phyloP scores from a whole-genome alignment of 305 asterid species.

The Salvia sclarea region DNA sequence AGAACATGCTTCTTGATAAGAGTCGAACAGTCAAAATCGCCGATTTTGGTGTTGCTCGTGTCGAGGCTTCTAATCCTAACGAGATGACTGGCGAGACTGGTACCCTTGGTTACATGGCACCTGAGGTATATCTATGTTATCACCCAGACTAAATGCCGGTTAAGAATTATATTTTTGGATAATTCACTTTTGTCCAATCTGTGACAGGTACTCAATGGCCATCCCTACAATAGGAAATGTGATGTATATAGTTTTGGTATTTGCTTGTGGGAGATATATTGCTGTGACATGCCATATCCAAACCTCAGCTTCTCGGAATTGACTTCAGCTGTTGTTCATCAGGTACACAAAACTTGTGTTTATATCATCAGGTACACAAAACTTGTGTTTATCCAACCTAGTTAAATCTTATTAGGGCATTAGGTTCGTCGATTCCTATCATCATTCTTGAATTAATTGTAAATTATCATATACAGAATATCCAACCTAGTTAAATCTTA shows the following conservation, averaged over 20 bases:
- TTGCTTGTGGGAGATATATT: constrained; percentile 82
- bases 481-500: too few relatives aligned
- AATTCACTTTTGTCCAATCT: constrained; percentile 1
- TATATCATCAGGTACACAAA: too few relatives aligned
- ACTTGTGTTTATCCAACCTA: too few relatives aligned
- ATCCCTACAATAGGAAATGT: constrained; percentile 73
- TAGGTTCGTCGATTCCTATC: too few relatives aligned
- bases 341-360: constrained; percentile 44
- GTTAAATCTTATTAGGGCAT: too few relatives aligned
- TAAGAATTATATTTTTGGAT: too few relatives aligned
- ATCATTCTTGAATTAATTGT: not conserved
- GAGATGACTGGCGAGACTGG: constrained; percentile 91
- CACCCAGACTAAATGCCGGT: not conserved
- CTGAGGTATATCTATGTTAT: constrained; percentile 53
- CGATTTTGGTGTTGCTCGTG: constrained; percentile 86
- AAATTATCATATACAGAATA: constrained; percentile 44
- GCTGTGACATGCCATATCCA: constrained; percentile 86
- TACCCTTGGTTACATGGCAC: constrained; percentile 87
- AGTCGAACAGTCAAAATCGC: constrained; percentile 66
- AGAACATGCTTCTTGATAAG: constrained; percentile 79
- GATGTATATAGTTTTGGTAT: constrained; percentile 83
- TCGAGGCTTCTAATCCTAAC: constrained; percentile 72
- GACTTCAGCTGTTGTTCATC: constrained; percentile 80
- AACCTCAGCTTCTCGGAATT: constrained; percentile 78
- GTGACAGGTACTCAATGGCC: constrained; percentile 65